Evolutionary conservation across 192 early-diverging fungal genomes (phyloP).

Genomic region (Diversispora epigaea): DNA sequence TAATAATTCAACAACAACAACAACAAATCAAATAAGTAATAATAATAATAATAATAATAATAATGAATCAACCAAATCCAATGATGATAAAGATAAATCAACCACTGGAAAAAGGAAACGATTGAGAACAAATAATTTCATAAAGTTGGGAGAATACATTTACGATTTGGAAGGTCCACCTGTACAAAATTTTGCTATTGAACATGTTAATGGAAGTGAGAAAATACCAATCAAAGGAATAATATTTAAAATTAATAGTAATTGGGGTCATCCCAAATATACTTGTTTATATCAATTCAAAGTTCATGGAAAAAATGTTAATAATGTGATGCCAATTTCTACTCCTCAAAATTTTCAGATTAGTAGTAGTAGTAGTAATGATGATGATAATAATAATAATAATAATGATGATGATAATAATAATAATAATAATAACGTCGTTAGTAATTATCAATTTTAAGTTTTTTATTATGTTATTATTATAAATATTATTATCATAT

Average conservation of each 20-base stretch:
- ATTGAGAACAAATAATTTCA: not conserved
- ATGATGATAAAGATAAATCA: no score
- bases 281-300: conserved; percentile 76
- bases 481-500: no score
- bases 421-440: no score
- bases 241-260: conserved; percentile 61
- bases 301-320: conserved; percentile 39
- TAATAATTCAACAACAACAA: not conserved
- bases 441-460: no score
- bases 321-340: not conserved
- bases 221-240: conserved; percentile 48
- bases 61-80: no score
- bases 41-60: no score
- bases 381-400: no score
- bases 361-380: no score
- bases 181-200: not conserved
- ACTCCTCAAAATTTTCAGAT: no score
- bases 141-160: not conserved
- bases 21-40: not conserved
- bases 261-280: conserved; percentile 69
- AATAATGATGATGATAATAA: no score
- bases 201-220: not conserved
- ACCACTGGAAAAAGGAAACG: no score
- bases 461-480: no score
- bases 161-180: not conserved